Base-by-base conservation (phyloP, 2,329 filamentous ascomycete genomes). In the Paraphoma sp. region DNA sequence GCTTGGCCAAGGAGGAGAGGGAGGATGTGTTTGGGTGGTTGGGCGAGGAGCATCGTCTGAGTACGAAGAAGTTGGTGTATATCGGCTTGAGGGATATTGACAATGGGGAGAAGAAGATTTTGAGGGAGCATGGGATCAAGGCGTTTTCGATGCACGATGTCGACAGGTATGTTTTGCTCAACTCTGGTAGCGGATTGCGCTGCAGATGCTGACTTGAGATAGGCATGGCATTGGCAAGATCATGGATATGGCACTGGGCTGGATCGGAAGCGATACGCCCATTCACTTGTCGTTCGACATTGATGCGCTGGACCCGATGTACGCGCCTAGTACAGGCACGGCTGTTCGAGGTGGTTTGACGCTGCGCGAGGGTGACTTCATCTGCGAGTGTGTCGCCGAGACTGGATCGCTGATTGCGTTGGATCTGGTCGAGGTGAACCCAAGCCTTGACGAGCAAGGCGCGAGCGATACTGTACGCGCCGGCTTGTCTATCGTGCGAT, bases 121-220 rank as follows among this genome's bases (percentile, higher is more conserved):
- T 99, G 62, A 85, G 89, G 55, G 92, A 98, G 64, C 83, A 98
- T 72, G 89, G 90, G 42, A 95, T 99, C 82, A 94, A 92, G 83
- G 94, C 94, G 4, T 99, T 98, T 73, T 94, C 90, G 80, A 99
- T 99, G 95, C 95, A 97, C 75, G 95, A 99, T 75, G 90, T 99
- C 77, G 95, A 99, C 79, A 85, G 87, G 90, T 92, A 81, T 69
- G 84, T 74, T 29, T 14, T 11, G n/a, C 17, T 23, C 23, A 23
- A 23, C 2, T 23, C 2, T 23, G 23, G 5, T 3, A 2, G 23
- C 23, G 2, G 23, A 5, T 5, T 23, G 23, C 5, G 23, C 5
- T 23, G 23, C 23, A 5, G 23, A 23, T 23, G 23, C 23, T 23
- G 23, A 23, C 23, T 23, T 23, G 23, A 23, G 23, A 23, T 62